Conservation (phyloP, 768 basidiomycete genomes). For the Leucosporidium creatinivorum region DNA sequence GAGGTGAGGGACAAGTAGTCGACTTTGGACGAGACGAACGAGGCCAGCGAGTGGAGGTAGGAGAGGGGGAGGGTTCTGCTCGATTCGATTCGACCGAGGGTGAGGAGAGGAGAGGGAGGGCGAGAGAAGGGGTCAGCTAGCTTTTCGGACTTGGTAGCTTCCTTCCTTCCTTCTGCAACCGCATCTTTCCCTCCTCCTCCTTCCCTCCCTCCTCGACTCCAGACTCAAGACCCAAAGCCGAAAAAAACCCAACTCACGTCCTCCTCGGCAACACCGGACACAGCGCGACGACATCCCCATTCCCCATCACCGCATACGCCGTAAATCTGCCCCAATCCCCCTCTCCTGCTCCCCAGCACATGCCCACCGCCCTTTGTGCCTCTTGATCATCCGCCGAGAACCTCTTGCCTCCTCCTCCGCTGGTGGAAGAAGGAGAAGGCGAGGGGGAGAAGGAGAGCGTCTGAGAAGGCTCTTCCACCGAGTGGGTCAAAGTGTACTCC, state of each 20-base stretch:
- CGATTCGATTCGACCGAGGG: no score
- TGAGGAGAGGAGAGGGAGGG: no score
- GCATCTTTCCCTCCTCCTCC: no score
- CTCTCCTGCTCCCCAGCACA: slow-evolving; percentile 73
- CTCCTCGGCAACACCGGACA: slow-evolving; percentile 87
- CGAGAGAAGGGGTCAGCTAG: neutral
- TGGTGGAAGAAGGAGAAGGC: slow-evolving; percentile 19
- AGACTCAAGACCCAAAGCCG: no score
- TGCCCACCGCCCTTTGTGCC: slow-evolving; percentile 71
- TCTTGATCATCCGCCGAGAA: slow-evolving; percentile 59
- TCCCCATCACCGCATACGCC: slow-evolving; percentile 75
- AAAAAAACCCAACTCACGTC: slow-evolving; percentile 52
- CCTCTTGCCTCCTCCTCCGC: neutral
- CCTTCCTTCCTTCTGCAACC: no score
- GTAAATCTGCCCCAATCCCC: slow-evolving; percentile 90
- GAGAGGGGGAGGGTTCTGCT: slow-evolving; percentile 64
- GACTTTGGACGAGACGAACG: slow-evolving; percentile 78
- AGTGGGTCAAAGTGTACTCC: slow-evolving; percentile 81
- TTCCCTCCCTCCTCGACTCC: neutral
- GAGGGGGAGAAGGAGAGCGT: slow-evolving; percentile 59
- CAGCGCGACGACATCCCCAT: slow-evolving; percentile 81
- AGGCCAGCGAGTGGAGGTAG: slow-evolving; percentile 70
- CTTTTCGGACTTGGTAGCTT: no score
- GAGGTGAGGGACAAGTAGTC: slow-evolving; percentile 42
- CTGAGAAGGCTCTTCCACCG: slow-evolving; percentile 81